Conservation (phyloP, 148 eudicot genomes). For the Dianthus caryophyllus region DNA sequence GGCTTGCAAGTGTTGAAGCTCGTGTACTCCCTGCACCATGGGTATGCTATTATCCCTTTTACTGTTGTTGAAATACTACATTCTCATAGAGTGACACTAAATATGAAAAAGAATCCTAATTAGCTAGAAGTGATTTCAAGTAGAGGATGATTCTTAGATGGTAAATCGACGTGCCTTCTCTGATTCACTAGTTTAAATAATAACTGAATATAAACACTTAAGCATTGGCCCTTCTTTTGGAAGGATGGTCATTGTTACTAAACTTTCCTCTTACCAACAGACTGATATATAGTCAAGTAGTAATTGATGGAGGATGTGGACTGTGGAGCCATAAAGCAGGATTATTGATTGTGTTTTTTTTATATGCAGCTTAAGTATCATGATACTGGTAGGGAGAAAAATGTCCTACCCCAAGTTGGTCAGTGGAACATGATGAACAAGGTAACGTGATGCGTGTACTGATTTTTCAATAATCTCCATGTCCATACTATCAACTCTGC, state of each 20-base stretch:
- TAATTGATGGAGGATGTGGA: background rate
- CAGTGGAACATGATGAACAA: slow-evolving; percentile 92
- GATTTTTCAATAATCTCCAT: background rate
- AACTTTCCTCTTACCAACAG: background rate
- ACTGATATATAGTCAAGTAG: background rate
- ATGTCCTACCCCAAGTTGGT: slow-evolving; percentile 76
- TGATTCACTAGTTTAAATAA: background rate
- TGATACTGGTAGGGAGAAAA: slow-evolving; percentile 73
- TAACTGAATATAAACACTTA: background rate
- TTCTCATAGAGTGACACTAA: background rate
- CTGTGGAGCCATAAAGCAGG: background rate
- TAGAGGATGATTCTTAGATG: background rate
- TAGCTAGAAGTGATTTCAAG: background rate
- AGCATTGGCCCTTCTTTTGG: background rate
- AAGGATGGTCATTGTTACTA: background rate
- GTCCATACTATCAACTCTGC: background rate
- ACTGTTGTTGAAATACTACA: background rate
- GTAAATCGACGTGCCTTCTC: background rate
- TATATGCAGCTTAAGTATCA: slow-evolving; percentile 63
- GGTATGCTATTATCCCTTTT: slow-evolving; percentile 33
- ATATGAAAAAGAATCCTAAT: background rate
- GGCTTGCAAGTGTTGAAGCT: slow-evolving; percentile 69
- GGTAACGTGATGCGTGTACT: slow-evolving; percentile 30
- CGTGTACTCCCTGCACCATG: slow-evolving; percentile 84
- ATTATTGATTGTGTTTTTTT: background rate